Conservation (phyloP, 306 rosid genomes). For the Fragaria ananassa region DNA sequence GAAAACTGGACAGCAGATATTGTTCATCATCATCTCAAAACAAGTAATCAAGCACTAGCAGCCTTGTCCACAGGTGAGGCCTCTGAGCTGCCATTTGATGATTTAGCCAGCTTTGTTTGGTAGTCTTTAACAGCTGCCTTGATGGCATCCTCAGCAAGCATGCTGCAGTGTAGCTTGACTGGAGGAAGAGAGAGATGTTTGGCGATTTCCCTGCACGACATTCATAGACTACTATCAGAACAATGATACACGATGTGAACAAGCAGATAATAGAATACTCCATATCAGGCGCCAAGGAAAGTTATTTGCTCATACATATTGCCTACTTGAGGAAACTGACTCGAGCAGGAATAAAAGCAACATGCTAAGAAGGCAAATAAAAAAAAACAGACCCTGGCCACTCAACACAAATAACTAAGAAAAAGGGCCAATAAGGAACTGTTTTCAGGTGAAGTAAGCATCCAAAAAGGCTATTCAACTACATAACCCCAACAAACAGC, state of each 20-base stretch:
- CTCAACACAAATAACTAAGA: neutral
- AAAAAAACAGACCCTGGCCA: neutral
- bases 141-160: conserved; percentile 99
- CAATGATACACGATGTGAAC: neutral
- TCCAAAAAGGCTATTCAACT: neutral
- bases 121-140: conserved; percentile 97
- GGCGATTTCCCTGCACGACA: conserved; percentile 76
- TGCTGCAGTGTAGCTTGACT: conserved; percentile 97
- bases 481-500: neutral
- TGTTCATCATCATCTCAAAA: conserved; percentile 23
- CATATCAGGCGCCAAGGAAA: neutral
- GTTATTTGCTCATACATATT: neutral
- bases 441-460: neutral
- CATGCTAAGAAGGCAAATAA: neutral
- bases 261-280: neutral
- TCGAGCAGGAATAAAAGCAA: neutral
- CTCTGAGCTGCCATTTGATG: conserved; percentile 19
- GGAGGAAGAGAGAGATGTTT: conserved; percentile 98
- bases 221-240: neutral
- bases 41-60: conserved; percentile 35
- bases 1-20: neutral
- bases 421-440: neutral
- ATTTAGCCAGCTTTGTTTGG: conserved; percentile 50
- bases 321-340: neutral
- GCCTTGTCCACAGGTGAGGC: conserved; percentile 36